Evolutionary conservation across 441 rosid genomes (phyloP).

Genomic region (Croton laevigatus): DNA sequence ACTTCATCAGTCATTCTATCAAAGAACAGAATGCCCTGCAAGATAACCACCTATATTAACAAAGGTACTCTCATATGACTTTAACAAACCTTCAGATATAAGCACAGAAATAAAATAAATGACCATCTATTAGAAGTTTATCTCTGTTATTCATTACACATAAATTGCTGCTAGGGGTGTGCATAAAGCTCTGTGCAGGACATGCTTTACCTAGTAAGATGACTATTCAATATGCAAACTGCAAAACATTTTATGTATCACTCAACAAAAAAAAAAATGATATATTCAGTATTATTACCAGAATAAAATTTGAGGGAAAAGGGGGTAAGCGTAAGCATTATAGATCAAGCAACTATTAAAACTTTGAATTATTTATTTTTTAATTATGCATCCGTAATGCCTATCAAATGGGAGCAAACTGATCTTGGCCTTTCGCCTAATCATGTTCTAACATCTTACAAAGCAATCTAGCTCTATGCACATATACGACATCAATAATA

Average conservation of each 20-base stretch:
- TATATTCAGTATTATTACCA: neutral
- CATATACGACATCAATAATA: neutral
- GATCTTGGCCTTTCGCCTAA: neutral
- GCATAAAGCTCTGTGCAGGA: neutral
- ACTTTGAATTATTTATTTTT: neutral
- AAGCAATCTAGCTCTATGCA: neutral
- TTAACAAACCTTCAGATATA: neutral
- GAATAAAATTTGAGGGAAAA: neutral
- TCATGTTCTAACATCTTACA: neutral
- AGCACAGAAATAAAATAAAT: neutral
- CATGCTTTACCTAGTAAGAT: neutral
- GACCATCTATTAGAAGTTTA: neutral
- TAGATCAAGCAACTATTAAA: neutral
- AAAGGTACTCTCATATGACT: constrained; percentile 7
- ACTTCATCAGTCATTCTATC: constrained; percentile 86
- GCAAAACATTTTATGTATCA: neutral
- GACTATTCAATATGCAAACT: neutral
- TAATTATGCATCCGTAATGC: neutral
- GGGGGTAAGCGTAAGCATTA: neutral
- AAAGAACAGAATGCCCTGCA: constrained; percentile 84
- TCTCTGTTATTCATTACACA: neutral
- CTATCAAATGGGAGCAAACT: neutral
- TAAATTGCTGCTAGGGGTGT: neutral
- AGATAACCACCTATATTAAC: constrained; percentile 24
- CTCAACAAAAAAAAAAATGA: neutral